phyloP scores from a whole-genome alignment of 345 rosid species.

The Gossypium sturtianum region DNA sequence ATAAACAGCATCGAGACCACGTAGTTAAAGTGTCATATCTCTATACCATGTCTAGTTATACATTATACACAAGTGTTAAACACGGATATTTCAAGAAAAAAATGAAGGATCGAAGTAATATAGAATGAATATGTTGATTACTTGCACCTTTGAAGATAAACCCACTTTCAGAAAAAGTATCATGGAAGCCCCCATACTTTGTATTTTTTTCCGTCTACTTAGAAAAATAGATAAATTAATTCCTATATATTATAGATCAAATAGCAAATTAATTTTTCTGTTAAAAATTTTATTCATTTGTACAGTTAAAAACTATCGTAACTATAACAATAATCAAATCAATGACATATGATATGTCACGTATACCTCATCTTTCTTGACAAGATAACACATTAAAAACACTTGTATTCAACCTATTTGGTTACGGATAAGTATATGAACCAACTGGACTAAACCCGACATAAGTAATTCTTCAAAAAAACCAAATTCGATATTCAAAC shows the following conservation, averaged over 20 bases:
- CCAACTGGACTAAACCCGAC: not conserved
- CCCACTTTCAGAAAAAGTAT: not conserved
- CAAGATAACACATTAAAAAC: not conserved
- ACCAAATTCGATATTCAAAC: too few relatives aligned
- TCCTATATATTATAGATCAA: too few relatives aligned
- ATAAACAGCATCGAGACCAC: not conserved
- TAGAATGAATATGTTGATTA: not conserved
- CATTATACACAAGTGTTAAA: not conserved
- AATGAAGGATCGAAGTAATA: too few relatives aligned
- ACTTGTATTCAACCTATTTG: not conserved
- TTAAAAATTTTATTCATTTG: too few relatives aligned
- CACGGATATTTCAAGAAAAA: not conserved
- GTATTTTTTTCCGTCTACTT: too few relatives aligned
- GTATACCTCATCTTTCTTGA: not conserved
- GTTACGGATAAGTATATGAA: not conserved
- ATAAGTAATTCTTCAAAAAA: not conserved
- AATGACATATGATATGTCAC: too few relatives aligned
- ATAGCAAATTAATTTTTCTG: too few relatives aligned
- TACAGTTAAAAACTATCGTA: too few relatives aligned
- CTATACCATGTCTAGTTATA: not conserved
- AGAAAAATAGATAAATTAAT: too few relatives aligned
- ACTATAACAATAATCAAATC: too few relatives aligned
- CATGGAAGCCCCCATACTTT: too few relatives aligned
- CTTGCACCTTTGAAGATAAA: not conserved
- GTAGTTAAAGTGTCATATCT: not conserved